A percentile compares a stretch with the other conserved stretches of the same genome.
These are phyloP conservation scores for Akanthomyces dipterigenus DNA, from an alignment of 2,329 filamentous ascomycete genomes.

Conservation along the genomic window DNA sequence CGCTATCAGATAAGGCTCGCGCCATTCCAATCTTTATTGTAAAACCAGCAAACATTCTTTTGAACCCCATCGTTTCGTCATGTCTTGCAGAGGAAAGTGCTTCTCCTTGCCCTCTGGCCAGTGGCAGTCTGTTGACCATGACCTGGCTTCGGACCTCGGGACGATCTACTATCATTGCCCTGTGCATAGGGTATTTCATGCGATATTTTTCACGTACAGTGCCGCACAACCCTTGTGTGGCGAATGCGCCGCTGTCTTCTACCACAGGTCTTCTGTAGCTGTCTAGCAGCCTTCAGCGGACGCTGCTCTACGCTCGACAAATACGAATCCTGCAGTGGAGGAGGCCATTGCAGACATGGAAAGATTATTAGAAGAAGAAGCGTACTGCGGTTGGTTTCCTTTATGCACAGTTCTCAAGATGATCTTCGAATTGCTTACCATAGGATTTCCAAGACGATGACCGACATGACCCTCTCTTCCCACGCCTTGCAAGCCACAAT, in stretches of 20 bases:
- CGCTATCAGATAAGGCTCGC: neutral
- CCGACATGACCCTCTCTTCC: neutral
- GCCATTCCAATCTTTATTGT: neutral
- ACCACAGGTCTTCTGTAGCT: conserved; percentile 10
- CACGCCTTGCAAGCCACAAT: neutral
- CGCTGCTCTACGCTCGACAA: conserved; percentile 3
- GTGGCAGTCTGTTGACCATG: conserved; percentile 17
- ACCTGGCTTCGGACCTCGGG: conserved; percentile 14
- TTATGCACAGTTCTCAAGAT: neutral
- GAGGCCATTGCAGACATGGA: neutral
- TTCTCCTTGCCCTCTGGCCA: conserved; percentile 11
- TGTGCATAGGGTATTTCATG: conserved; percentile 22
- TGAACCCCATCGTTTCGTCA: neutral
- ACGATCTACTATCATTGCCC: conserved; percentile 26
- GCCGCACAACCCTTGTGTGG: conserved; percentile 25
- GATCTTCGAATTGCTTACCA: neutral
- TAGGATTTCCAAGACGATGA: neutral
- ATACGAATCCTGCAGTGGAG: neutral
- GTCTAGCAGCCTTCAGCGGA: conserved; percentile 20
- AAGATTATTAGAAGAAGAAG: neutral
- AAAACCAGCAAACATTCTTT: neutral
- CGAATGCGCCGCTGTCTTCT: conserved; percentile 28
- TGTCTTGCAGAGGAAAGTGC: conserved; percentile 22
- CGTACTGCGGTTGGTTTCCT: neutral
- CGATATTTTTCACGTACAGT: conserved; percentile 15